Evolutionary conservation across 2,329 filamentous ascomycete species (phyloP).

Genomic region (Cyphellophora europaea): DNA sequence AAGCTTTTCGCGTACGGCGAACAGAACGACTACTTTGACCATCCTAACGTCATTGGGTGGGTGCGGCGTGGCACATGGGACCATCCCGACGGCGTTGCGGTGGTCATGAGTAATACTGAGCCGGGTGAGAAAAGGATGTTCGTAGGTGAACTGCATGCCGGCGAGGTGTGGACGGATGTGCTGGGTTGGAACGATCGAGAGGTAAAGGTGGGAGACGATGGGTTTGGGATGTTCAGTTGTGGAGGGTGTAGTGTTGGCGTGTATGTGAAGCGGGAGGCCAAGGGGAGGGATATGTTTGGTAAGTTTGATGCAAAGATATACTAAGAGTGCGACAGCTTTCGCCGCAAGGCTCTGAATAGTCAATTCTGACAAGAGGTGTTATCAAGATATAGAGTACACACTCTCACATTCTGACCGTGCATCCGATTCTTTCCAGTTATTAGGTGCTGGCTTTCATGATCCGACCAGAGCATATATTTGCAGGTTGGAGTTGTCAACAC

Average conservation of each 20-base stretch:
- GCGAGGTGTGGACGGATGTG: conserved; percentile 52
- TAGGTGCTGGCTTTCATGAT: too few species aligned
- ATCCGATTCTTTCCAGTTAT: too few species aligned
- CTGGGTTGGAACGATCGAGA: conserved; percentile 42
- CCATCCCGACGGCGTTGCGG: conserved; percentile 37
- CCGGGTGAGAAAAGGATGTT: conserved; percentile 44
- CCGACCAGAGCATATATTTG: too few species aligned
- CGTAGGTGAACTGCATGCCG: conserved; percentile 45
- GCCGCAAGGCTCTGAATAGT: too few species aligned
- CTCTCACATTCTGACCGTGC: too few species aligned
- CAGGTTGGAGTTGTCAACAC: too few species aligned
- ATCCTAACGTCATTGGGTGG: conserved; percentile 48
- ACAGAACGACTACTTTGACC: conserved; percentile 51
- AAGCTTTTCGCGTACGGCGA: conserved; percentile 52
- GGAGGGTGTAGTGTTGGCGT: conserved; percentile 41
- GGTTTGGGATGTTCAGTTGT: conserved; percentile 44
- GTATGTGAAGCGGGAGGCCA: conserved; percentile 45
- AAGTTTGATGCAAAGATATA: conserved; percentile 21
- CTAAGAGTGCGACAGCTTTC: too few species aligned
- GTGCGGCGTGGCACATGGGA: conserved; percentile 41
- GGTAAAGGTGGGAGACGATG: conserved; percentile 46
- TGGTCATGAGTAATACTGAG: conserved; percentile 42
- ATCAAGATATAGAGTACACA: too few species aligned
- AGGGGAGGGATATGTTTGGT: conserved; percentile 34
- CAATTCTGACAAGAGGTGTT: too few species aligned